Evolutionary conservation across 1,139 yeast species (phyloP).

Genomic region (Spathaspora jeffriesii): DNA sequence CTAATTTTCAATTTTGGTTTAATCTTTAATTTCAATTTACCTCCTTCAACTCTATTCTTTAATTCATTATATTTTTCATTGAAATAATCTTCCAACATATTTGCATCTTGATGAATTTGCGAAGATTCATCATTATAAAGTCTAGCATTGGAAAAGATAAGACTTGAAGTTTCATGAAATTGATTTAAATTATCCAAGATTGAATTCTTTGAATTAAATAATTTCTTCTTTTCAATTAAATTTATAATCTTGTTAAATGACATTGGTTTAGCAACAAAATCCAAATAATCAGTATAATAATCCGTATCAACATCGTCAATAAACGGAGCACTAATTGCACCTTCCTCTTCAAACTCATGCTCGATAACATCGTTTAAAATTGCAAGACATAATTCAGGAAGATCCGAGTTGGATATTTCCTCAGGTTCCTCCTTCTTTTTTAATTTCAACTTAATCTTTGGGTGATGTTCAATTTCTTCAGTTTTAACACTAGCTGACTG

Average conservation of each 20-base stretch:
- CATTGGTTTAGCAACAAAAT: constrained; percentile 55
- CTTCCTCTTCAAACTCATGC: constrained; percentile 44
- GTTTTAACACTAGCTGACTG: constrained; percentile 8
- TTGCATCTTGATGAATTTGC: constrained; percentile 57
- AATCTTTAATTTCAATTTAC: constrained; percentile 26
- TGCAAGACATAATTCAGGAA: constrained; percentile 23
- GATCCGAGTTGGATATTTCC: constrained; percentile 19
- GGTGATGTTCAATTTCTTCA: constrained; percentile 5
- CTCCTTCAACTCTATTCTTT: constrained; percentile 20
- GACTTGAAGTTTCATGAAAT: constrained; percentile 47
- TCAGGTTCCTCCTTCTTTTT: constrained; percentile 7
- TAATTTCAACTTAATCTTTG: constrained; percentile 14
- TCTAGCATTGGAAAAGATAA: constrained; percentile 60
- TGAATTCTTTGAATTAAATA: constrained; percentile 27
- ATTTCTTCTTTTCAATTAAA: constrained; percentile 42
- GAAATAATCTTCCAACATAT: constrained; percentile 38
- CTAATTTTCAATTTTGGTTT: constrained; percentile 25
- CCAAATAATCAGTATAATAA: constrained; percentile 61
- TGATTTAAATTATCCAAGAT: constrained; percentile 43
- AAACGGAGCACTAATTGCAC: constrained; percentile 55
- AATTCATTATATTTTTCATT: constrained; percentile 29
- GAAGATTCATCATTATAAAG: constrained; percentile 58
- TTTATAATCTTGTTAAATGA: constrained; percentile 49
- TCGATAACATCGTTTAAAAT: constrained; percentile 38
- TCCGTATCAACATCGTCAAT: constrained; percentile 55